phyloP scores from a whole-genome alignment of 495 filamentous ascomycete genomes.

The Aspergillus baeticus region DNA sequence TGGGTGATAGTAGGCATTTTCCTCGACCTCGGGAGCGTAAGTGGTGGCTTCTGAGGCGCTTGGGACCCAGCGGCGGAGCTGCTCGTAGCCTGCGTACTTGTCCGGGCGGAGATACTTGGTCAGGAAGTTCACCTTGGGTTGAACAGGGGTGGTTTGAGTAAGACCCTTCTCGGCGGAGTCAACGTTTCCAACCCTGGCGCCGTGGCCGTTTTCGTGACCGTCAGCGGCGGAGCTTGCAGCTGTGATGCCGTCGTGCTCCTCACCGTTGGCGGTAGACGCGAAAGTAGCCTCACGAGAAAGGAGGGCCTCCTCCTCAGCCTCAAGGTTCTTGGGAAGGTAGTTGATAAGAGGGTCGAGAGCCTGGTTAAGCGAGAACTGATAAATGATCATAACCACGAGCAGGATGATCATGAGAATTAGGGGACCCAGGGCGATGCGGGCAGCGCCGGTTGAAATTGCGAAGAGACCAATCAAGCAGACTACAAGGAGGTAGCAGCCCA shows the following conservation, averaged over 20 bases:
- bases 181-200: conserved; percentile 29
- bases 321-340: conserved; percentile 70
- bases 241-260: conserved; percentile 25
- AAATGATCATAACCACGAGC: conserved; percentile 76
- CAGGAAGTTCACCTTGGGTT: conserved; percentile 57
- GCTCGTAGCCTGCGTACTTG: conserved; percentile 67
- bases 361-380: conserved; percentile 76
- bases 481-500: conserved; percentile 82
- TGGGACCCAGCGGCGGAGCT: conserved; percentile 72
- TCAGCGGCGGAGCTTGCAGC: conserved; percentile 19
- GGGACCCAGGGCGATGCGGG: conserved; percentile 65
- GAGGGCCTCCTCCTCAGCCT: conserved; percentile 64
- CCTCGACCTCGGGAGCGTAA: conserved; percentile 61
- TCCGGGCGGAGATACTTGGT: conserved; percentile 77
- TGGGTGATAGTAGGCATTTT: conserved; percentile 77
- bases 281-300: conserved; percentile 37
- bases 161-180: conserved; percentile 42
- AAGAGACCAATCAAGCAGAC: conserved; percentile 91
- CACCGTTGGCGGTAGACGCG: conserved; percentile 21
- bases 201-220: conserved; percentile 12
- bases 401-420: conserved; percentile 80
- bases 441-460: conserved; percentile 60
- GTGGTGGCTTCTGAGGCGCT: conserved; percentile 41
- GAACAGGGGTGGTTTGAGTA: conserved; percentile 23
- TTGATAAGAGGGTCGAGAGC: conserved; percentile 78